Evolutionary conservation across 1,139 yeast genomes (phyloP).

Genomic region (Tardiomyces blankii): DNA sequence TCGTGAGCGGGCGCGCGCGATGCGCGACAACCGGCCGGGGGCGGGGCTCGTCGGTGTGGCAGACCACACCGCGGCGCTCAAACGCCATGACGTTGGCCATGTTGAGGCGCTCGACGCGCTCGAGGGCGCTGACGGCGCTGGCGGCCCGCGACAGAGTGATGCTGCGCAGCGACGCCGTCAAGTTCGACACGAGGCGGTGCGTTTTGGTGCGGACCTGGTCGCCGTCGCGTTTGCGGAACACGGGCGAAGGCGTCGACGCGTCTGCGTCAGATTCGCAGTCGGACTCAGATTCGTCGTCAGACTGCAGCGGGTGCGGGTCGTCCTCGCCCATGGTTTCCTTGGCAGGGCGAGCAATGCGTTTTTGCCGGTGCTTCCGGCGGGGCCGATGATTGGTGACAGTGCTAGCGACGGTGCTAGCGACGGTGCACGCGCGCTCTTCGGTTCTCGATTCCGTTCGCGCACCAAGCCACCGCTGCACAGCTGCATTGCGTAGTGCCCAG

Average conservation of each 20-base stretch:
- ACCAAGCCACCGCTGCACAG: no score
- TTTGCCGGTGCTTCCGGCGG: no score
- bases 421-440: no score
- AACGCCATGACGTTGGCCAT: background rate
- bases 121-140: background rate
- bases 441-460: no score
- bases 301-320: background rate
- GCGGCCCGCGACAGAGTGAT: background rate
- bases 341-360: background rate
- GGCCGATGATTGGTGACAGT: no score
- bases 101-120: background rate
- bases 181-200: background rate
- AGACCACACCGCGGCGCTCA: background rate
- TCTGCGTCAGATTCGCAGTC: background rate
- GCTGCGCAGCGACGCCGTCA: background rate
- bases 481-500: no score
- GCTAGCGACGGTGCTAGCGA: no score
- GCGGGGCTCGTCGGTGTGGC: background rate
- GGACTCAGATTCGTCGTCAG: background rate
- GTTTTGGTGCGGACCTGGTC: background rate
- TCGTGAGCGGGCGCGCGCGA: conserved; percentile 16
- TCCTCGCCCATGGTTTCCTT: background rate
- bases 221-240: background rate
- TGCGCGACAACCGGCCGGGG: background rate
- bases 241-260: background rate